Percentiles rank a stretch among this genome's conserved stretches.
These are phyloP conservation scores for Kodamaea lidongshanica DNA, from an alignment of 805 yeast species.

Conservation along the genomic window DNA sequence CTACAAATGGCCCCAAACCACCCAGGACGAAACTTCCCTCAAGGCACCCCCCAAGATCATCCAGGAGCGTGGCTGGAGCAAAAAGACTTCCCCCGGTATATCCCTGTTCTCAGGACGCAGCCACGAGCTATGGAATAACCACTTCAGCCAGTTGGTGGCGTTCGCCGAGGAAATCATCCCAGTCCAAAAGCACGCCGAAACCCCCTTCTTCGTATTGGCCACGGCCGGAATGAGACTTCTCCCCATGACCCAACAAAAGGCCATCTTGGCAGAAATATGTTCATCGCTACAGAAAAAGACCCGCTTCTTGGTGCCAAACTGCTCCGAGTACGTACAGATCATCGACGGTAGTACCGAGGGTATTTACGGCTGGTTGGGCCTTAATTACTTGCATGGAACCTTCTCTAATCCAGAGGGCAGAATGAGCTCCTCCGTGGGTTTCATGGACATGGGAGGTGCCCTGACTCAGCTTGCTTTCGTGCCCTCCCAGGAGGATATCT, in stretches of 20 bases:
- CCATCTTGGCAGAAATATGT: slow-evolving; percentile 59
- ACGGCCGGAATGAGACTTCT: slow-evolving; percentile 95
- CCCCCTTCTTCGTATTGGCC: slow-evolving; percentile 88
- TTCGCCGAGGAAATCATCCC: slow-evolving; percentile 75
- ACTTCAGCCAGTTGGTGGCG: slow-evolving; percentile 57
- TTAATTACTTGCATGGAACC: slow-evolving; percentile 70
- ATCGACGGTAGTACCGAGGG: slow-evolving; percentile 97
- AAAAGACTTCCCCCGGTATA: slow-evolving; percentile 77
- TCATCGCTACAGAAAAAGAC: slow-evolving; percentile 46
- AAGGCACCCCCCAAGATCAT: slow-evolving; percentile 62
- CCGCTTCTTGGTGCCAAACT: slow-evolving; percentile 50
- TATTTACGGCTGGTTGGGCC: slow-evolving; percentile 88
- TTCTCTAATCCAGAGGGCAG: slow-evolving; percentile 3
- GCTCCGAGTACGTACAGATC: slow-evolving; percentile 68
- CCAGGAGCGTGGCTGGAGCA: slow-evolving; percentile 63
- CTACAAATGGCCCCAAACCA: slow-evolving; percentile 56
- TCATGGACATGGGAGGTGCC: slow-evolving; percentile 99
- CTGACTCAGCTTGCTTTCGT: slow-evolving; percentile 94
- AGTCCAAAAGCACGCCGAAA: slow-evolving; percentile 45
- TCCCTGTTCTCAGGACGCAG: slow-evolving; percentile 55
- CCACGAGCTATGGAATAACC: slow-evolving; percentile 60
- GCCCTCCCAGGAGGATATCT: slow-evolving; percentile 59
- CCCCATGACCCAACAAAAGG: slow-evolving; percentile 45
- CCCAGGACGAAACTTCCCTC: slow-evolving; percentile 25
- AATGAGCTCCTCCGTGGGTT: slow-evolving; percentile 59